phyloP scores from a whole-genome alignment of 768 basidiomycete species.

The Suillus subalutaceus region DNA sequence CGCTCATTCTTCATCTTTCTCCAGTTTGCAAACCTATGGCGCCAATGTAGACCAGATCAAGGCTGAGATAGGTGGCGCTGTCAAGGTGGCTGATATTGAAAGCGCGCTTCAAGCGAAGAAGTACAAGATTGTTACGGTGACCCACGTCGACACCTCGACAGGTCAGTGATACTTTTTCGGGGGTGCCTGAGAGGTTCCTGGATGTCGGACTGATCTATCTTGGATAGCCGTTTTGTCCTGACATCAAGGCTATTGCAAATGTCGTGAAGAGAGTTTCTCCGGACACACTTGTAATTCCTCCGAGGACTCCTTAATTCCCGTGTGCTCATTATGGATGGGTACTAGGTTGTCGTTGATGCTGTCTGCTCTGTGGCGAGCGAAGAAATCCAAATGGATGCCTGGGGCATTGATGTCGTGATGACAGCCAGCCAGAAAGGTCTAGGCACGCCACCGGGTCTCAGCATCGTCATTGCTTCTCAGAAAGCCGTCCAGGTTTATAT shows the following conservation, averaged over 20 bases:
- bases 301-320: not conserved
- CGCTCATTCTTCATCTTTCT: conserved; percentile 1
- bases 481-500: conserved; percentile 66
- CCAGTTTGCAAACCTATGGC: conserved; percentile 83
- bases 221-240: conserved; percentile 77
- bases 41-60: conserved; percentile 84
- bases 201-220: conserved; percentile 4
- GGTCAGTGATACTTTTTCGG: conserved; percentile 39
- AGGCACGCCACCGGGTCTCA: conserved; percentile 90
- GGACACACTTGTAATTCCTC: conserved; percentile 66
- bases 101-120: conserved; percentile 73
- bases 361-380: conserved; percentile 97
- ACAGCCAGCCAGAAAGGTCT: conserved; percentile 92
- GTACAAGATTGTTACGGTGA: conserved; percentile 90
- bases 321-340: not conserved
- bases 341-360: conserved; percentile 82
- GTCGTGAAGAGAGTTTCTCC: conserved; percentile 79
- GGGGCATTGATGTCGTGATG: conserved; percentile 89
- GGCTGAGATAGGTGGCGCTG: conserved; percentile 81
- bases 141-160: conserved; percentile 94
- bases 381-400: conserved; percentile 91
- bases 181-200: not conserved
- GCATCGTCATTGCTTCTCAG: conserved; percentile 80
- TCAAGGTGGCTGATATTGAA: conserved; percentile 61
- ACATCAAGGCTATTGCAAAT: conserved; percentile 75